These are phyloP conservation scores for Thalassiosira sp. DNA, from an alignment of 352 stramenopile genomes.

Conservation along the genomic window DNA sequence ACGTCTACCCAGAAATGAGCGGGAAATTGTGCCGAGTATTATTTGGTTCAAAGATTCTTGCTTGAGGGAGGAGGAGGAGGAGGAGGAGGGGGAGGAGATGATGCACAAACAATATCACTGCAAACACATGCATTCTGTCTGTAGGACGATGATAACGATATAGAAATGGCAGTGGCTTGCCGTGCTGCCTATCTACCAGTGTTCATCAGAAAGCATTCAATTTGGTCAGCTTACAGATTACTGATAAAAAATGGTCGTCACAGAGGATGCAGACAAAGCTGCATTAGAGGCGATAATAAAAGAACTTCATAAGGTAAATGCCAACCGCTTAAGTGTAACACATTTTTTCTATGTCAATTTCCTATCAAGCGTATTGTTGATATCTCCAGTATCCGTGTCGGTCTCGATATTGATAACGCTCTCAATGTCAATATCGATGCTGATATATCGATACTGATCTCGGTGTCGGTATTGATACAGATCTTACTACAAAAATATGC, in stretches of 20 bases:
- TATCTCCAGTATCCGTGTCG: too few species aligned
- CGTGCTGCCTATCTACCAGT: constrained; percentile 62
- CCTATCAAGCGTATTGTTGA: too few species aligned
- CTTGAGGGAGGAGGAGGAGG: not conserved
- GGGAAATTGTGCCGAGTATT: constrained; percentile 77
- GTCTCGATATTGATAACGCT: too few species aligned
- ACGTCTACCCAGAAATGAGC: constrained; percentile 71
- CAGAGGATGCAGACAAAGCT: constrained; percentile 21
- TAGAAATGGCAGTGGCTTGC: constrained; percentile 78
- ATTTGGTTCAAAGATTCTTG: constrained; percentile 58
- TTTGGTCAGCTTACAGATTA: constrained; percentile 26
- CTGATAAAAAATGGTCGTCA: constrained; percentile 9
- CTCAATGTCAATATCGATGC: too few species aligned
- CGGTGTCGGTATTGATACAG: too few species aligned
- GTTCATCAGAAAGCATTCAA: constrained; percentile 61
- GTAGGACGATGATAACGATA: constrained; percentile 82
- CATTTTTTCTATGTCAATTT: too few species aligned
- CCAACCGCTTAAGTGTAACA: too few species aligned
- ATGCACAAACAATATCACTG: constrained; percentile 8
- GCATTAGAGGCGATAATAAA: constrained; percentile 35
- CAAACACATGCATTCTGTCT: constrained; percentile 56
- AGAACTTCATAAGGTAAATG: constrained; percentile 5
- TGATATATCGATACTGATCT: too few species aligned
- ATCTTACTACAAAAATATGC: too few species aligned
- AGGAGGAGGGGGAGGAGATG: not conserved